These are phyloP conservation scores for Sporothrix mexicana DNA, from an alignment of 2,329 filamentous ascomycete species.

Conservation along the genomic window DNA sequence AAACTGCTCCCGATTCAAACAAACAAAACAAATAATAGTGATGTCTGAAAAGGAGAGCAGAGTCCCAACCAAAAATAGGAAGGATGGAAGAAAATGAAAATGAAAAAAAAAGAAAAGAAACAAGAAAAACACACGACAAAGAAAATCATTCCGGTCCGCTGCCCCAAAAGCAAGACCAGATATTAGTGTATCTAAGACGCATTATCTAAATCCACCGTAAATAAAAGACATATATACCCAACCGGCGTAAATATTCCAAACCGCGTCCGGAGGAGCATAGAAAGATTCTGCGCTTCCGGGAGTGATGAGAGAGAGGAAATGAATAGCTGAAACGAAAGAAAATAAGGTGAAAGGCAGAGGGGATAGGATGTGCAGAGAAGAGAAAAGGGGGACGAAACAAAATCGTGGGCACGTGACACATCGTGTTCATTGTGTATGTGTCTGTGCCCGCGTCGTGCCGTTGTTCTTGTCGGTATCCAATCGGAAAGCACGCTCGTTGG, in stretches of 20 bases:
- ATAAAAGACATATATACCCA: slow-evolving; percentile 21
- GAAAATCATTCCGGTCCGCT: slow-evolving; percentile 24
- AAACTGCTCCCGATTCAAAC: background rate
- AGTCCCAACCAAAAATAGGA: background rate
- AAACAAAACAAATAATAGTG: no score
- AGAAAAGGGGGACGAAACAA: background rate
- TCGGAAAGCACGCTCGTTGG: slow-evolving; percentile 11
- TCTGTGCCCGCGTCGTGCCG: background rate
- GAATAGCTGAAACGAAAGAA: background rate
- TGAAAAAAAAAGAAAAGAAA: background rate
- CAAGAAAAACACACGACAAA: slow-evolving; percentile 19
- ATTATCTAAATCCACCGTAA: slow-evolving; percentile 30
- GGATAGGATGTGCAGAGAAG: background rate
- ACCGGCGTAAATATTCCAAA: slow-evolving; percentile 29
- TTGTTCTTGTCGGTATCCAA: slow-evolving; percentile 12
- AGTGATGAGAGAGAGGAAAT: background rate
- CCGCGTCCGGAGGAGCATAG: background rate
- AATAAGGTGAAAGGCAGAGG: background rate
- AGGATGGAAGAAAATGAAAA: background rate
- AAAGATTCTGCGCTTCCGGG: background rate
- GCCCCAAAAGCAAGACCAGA: slow-evolving; percentile 21
- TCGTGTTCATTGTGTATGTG: background rate
- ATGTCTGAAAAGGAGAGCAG: no score
- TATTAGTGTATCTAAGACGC: slow-evolving; percentile 33
- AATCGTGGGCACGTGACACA: slow-evolving; percentile 14